These are phyloP conservation scores for Nepenthes gracilis DNA, from an alignment of 148 eudicot genomes.

Conservation along the genomic window DNA sequence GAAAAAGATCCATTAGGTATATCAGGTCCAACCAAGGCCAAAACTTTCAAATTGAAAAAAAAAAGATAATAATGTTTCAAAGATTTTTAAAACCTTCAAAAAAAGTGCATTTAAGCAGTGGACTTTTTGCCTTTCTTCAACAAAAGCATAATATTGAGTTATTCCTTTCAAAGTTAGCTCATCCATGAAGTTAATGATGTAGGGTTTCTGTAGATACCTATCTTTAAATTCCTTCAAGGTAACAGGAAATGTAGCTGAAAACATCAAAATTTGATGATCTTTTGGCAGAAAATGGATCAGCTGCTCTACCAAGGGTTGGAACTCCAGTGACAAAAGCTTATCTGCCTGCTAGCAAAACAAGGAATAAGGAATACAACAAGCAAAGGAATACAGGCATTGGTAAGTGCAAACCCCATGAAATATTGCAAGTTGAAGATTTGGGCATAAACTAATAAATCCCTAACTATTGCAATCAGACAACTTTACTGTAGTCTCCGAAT, in stretches of 20 bases:
- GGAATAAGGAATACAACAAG: not conserved
- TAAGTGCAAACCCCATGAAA: not conserved
- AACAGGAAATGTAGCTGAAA: constrained; percentile 61
- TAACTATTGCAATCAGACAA: too few species aligned
- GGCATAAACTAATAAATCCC: too few species aligned
- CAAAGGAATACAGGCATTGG: too few species aligned
- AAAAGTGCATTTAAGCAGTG: constrained; percentile 24
- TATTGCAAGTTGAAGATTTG: too few species aligned
- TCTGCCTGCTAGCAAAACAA: constrained; percentile 42
- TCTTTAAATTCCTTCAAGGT: constrained; percentile 54
- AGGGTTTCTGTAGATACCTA: constrained; percentile 36
- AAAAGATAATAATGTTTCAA: not conserved
- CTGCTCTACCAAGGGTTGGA: constrained; percentile 55
- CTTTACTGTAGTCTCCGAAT: too few species aligned
- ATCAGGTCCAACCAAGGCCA: too few species aligned
- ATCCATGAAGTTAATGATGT: constrained; percentile 65
- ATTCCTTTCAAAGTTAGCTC: constrained; percentile 70
- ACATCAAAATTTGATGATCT: constrained; percentile 56
- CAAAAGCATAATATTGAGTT: constrained; percentile 63
- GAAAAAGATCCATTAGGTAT: not conserved
- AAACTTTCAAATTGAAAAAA: not conserved
- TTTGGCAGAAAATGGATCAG: constrained; percentile 34
- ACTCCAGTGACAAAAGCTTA: constrained; percentile 62
- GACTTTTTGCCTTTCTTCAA: constrained; percentile 66
- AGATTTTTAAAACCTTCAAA: constrained; percentile 5